A percentile compares a stretch with the other conserved stretches of the same genome.
Evolutionary conservation across 768 basidiomycete genomes (phyloP).

Genomic region (Solioccasus polychromus): DNA sequence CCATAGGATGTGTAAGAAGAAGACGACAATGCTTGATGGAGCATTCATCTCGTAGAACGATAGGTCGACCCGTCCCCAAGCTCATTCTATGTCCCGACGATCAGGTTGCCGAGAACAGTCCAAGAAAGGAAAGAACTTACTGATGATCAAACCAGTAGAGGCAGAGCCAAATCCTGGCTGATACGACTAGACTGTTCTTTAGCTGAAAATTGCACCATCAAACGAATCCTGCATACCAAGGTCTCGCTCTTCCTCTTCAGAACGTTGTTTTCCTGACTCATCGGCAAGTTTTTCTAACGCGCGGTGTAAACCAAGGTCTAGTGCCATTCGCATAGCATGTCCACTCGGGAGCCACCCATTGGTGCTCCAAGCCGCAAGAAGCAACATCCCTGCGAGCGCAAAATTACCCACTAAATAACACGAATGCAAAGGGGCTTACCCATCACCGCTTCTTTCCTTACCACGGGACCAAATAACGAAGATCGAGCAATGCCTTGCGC

Average conservation of each 20-base stretch:
- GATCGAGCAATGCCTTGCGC: slow-evolving; percentile 94
- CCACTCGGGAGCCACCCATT: slow-evolving; percentile 95
- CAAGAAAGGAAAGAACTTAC: slow-evolving; percentile 44
- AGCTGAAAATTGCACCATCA: background rate
- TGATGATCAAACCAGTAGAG: slow-evolving; percentile 97
- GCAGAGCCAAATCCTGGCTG: slow-evolving; percentile 91
- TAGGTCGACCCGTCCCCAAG: slow-evolving; percentile 86
- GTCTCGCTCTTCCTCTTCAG: slow-evolving; percentile 84
- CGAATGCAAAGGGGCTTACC: slow-evolving; percentile 42
- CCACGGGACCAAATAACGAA: slow-evolving; percentile 90
- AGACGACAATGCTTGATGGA: slow-evolving; percentile 83
- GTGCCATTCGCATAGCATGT: slow-evolving; percentile 94
- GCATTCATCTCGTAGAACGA: slow-evolving; percentile 85
- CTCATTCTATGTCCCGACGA: slow-evolving; percentile 60
- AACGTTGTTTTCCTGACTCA: slow-evolving; percentile 55
- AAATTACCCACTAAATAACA: slow-evolving; percentile 3
- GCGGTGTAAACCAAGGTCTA: slow-evolving; percentile 90
- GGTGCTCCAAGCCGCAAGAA: slow-evolving; percentile 91
- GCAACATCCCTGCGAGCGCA: slow-evolving; percentile 67
- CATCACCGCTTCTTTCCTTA: slow-evolving; percentile 93
- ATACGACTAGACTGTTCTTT: slow-evolving; percentile 59
- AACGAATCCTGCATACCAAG: slow-evolving; percentile 50
- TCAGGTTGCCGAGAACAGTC: slow-evolving; percentile 6
- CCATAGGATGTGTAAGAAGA: slow-evolving; percentile 81
- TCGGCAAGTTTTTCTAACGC: slow-evolving; percentile 91